A percentile compares a stretch with the other conserved stretches of the same genome.
Conservation (phyloP, 768 basidiomycete genomes). For the Boletellus sp. region DNA sequence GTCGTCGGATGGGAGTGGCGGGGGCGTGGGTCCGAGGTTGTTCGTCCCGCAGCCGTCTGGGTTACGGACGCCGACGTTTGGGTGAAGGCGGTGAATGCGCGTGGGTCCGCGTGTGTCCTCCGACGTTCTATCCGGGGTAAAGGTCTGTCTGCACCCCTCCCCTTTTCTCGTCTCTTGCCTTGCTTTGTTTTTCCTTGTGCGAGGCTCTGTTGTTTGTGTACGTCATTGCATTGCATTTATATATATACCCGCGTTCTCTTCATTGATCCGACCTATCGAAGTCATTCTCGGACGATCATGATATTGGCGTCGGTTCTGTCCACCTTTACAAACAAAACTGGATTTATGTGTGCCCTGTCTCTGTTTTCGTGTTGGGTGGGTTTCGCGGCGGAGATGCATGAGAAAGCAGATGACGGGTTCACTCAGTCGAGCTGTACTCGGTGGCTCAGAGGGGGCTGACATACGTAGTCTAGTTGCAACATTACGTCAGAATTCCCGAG, state of each 20-base stretch:
- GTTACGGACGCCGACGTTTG: slow-evolving; percentile 25
- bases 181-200: neutral
- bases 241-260: neutral
- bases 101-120: neutral
- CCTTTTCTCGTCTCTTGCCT: neutral
- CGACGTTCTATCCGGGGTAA: neutral
- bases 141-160: neutral
- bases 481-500: too few relatives aligned
- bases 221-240: neutral
- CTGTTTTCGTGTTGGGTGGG: too few relatives aligned
- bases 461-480: too few relatives aligned
- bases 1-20: slow-evolving; percentile 6
- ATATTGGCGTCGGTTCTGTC: neutral
- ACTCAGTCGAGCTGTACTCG: too few relatives aligned
- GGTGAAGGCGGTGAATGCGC: slow-evolving; percentile 1
- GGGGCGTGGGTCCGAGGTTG: slow-evolving; percentile 12
- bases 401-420: too few relatives aligned
- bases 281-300: neutral
- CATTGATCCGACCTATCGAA: neutral
- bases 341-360: neutral
- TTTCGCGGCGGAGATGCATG: too few relatives aligned
- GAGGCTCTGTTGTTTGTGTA: neutral
- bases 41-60: slow-evolving; percentile 28
- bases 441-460: too few relatives aligned
- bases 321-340: neutral